These are phyloP conservation scores for Sphagnum magellanicum DNA, from an alignment of 228 moss, liverwort and hornwort species.

Conservation along the genomic window DNA sequence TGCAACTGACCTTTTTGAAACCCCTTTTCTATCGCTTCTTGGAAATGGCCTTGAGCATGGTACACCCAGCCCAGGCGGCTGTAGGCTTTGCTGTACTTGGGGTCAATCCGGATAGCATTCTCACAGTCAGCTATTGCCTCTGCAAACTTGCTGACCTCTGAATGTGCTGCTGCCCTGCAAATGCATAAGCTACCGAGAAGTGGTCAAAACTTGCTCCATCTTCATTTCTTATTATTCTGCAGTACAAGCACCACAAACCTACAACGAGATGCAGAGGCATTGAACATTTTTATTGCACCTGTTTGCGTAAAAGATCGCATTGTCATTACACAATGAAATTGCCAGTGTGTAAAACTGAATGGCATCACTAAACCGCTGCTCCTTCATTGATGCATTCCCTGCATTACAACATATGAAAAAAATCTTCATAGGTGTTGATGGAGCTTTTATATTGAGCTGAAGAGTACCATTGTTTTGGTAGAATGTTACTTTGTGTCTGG, in stretches of 20 bases:
- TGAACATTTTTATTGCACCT: slow-evolving; percentile 10
- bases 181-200: not conserved
- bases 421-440: not conserved
- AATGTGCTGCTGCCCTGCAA: slow-evolving; percentile 60
- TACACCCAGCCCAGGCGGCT: slow-evolving; percentile 56
- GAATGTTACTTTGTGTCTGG: not conserved
- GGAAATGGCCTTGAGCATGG: slow-evolving; percentile 42
- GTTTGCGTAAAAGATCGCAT: slow-evolving; percentile 52
- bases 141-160: slow-evolving; percentile 36
- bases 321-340: slow-evolving; percentile 41
- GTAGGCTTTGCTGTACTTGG: slow-evolving; percentile 52
- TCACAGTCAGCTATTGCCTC: slow-evolving; percentile 63
- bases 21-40: slow-evolving; percentile 53
- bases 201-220: not conserved
- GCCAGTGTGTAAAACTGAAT: slow-evolving; percentile 56
- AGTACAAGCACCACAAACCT: not conserved
- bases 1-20: slow-evolving; percentile 35
- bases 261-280: not conserved
- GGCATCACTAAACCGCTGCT: slow-evolving; percentile 34
- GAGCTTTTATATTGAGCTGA: not conserved
- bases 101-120: slow-evolving; percentile 48
- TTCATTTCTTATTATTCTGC: not conserved
- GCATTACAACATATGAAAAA: not conserved
- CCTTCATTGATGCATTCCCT: slow-evolving; percentile 47
- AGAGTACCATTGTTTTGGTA: not conserved